Evolutionary conservation across 257 asterid species (phyloP).

Genomic region (Leptodermis oblonga): DNA sequence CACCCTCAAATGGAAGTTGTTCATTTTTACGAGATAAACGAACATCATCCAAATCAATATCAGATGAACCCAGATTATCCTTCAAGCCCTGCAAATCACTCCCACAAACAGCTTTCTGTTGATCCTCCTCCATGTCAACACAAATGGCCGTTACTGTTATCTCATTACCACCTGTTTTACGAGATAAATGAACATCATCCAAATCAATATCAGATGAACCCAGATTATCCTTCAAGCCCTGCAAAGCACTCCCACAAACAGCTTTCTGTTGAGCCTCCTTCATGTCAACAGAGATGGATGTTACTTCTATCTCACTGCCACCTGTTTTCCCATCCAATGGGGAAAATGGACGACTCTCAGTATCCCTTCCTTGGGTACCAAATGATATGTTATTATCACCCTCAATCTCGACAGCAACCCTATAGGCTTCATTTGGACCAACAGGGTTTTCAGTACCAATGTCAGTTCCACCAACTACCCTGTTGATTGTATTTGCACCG

Average conservation of each 20-base stretch:
- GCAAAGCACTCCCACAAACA: conserved; percentile 26
- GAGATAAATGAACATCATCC: conserved; percentile 19
- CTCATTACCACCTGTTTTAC: conserved; percentile 19
- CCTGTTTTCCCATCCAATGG: conserved; percentile 27
- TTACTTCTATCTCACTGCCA: conserved; percentile 10
- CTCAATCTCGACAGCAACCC: conserved; percentile 25
- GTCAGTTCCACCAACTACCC: conserved; percentile 26
- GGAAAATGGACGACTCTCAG: conserved; percentile 22
- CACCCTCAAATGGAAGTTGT: conserved; percentile 27
- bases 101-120: conserved; percentile 27
- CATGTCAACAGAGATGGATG: conserved; percentile 25
- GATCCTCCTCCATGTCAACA: conserved; percentile 26
- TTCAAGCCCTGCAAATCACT: conserved; percentile 30
- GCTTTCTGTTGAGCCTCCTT: conserved; percentile 30
- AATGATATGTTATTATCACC: conserved; percentile 10
- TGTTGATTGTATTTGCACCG: conserved; percentile 4
- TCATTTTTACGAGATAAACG: conserved; percentile 22
- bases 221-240: conserved; percentile 28
- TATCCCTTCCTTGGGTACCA: conserved; percentile 21
- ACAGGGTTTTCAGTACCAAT: conserved; percentile 16
- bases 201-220: conserved; percentile 28
- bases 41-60: conserved; percentile 16
- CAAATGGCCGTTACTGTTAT: conserved; percentile 21
- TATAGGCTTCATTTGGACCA: conserved; percentile 4
- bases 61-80: conserved; percentile 32